Percentiles rank a stretch among this genome's conserved stretches.
These are phyloP conservation scores for Plasmodium coatneyi DNA, from an alignment of 169 alveolate genomes.

Conservation along the genomic window DNA sequence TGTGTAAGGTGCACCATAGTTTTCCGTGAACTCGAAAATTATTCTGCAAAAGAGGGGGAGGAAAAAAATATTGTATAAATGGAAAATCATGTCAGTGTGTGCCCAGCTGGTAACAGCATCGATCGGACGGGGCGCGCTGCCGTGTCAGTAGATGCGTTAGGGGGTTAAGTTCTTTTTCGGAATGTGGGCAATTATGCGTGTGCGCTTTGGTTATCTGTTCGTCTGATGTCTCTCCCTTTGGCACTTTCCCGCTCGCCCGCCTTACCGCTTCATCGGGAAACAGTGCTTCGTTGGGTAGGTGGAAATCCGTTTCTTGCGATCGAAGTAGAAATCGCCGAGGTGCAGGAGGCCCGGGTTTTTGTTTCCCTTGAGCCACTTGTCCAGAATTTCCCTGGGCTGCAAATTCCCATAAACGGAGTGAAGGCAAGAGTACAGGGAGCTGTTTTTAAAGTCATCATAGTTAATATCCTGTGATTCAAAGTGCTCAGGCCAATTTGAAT, in stretches of 20 bases:
- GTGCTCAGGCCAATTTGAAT: conserved; percentile 72
- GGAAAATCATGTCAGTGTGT: not conserved
- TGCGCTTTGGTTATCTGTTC: not conserved
- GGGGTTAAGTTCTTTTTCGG: not conserved
- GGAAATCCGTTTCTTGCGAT: conserved; percentile 52
- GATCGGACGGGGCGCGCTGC: not conserved
- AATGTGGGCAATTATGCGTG: not conserved
- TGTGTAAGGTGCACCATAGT: conserved; percentile 70
- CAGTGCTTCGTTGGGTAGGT: conserved; percentile 66
- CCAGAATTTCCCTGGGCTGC: conserved; percentile 24
- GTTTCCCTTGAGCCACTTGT: conserved; percentile 41
- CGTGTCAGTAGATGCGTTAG: not conserved
- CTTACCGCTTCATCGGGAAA: conserved; percentile 57
- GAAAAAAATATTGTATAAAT: not conserved
- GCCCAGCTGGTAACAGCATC: not conserved
- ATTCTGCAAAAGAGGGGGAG: conserved; percentile 10
- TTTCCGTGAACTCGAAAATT: conserved; percentile 61
- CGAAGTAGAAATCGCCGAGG: conserved; percentile 72
- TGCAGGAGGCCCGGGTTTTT: conserved; percentile 44
- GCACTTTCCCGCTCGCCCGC: not conserved
- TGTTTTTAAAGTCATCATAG: conserved; percentile 66
- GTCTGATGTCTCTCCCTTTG: not conserved
- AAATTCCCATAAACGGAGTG: conserved; percentile 50
- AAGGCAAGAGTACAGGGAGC: conserved; percentile 63
- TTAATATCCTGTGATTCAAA: conserved; percentile 48